phyloP scores from a whole-genome alignment of 805 yeast species.

The Komagataella pastoris region DNA sequence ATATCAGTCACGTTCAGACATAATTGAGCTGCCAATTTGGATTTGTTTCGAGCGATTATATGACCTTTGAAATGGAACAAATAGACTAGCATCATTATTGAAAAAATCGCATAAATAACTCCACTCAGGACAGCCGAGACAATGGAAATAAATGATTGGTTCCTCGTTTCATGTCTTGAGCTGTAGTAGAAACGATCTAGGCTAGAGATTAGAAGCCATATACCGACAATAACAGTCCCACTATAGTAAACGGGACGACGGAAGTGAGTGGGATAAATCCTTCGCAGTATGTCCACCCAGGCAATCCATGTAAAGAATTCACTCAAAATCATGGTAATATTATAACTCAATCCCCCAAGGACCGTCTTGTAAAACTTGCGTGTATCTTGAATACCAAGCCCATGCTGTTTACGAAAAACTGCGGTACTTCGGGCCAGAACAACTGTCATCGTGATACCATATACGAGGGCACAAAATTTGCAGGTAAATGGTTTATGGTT shows the following conservation, averaged over 20 bases:
- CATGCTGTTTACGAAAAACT: slow-evolving; percentile 36
- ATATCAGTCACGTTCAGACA: slow-evolving; percentile 22
- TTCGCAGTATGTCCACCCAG: slow-evolving; percentile 35
- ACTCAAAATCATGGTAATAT: slow-evolving; percentile 26
- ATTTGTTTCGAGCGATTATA: slow-evolving; percentile 10
- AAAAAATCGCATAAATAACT: background rate
- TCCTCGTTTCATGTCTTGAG: background rate
- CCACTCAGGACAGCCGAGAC: background rate
- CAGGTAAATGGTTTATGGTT: slow-evolving; percentile 46
- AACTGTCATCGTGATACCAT: slow-evolving; percentile 40
- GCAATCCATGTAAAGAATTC: slow-evolving; percentile 35
- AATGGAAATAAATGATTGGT: background rate
- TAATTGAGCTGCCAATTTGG: slow-evolving; percentile 36
- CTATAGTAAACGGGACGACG: background rate
- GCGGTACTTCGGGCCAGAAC: slow-evolving; percentile 31
- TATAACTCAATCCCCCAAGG: slow-evolving; percentile 21
- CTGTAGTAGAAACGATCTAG: slow-evolving; percentile 7
- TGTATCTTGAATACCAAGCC: slow-evolving; percentile 38
- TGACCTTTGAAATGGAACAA: slow-evolving; percentile 1
- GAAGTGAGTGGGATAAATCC: slow-evolving; percentile 5
- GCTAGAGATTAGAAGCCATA: slow-evolving; percentile 13
- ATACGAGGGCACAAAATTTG: slow-evolving; percentile 41
- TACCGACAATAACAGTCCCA: slow-evolving; percentile 18
- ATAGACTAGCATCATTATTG: background rate
- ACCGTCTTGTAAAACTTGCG: slow-evolving; percentile 23